Percentiles rank a stretch among this genome's conserved stretches.
Evolutionary conservation across 805 yeast genomes (phyloP).

Genomic region (Zygotorulaspora sp.): DNA sequence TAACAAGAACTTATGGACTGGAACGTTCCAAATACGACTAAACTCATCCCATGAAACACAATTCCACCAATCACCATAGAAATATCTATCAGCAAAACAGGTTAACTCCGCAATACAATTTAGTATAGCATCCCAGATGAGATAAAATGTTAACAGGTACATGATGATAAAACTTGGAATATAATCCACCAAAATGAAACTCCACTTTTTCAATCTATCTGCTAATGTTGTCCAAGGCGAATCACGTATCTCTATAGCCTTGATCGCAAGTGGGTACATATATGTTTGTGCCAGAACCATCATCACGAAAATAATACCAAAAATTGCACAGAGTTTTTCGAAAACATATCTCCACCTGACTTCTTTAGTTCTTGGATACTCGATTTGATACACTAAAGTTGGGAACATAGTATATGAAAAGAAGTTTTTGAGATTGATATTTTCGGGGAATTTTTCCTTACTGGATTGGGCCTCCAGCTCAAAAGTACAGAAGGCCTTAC

Average conservation of each 20-base stretch:
- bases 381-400: conserved; percentile 75
- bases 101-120: conserved; percentile 88
- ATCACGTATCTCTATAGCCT: conserved; percentile 50
- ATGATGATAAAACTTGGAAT: conserved; percentile 74
- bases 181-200: conserved; percentile 54
- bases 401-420: conserved; percentile 86
- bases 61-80: conserved; percentile 98
- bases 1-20: conserved; percentile 83
- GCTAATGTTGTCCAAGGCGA: conserved; percentile 21
- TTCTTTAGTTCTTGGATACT: conserved; percentile 68
- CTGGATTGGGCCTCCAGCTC: conserved; percentile 61
- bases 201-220: conserved; percentile 26
- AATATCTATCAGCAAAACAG: conserved; percentile 81
- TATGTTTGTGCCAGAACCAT: conserved; percentile 69
- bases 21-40: conserved; percentile 90
- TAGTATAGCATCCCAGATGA: conserved; percentile 93
- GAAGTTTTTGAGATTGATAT: conserved; percentile 60
- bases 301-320: conserved; percentile 84
- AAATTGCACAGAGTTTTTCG: conserved; percentile 70
- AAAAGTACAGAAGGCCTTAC: conserved; percentile 63
- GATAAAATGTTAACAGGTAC: conserved; percentile 73
- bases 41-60: conserved; percentile 90
- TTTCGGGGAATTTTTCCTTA: conserved; percentile 56
- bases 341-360: conserved; percentile 67
- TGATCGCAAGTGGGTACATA: conserved; percentile 67